Evolutionary conservation across 805 yeast genomes (phyloP).

Genomic region (Kodamaea jinghongensis): DNA sequence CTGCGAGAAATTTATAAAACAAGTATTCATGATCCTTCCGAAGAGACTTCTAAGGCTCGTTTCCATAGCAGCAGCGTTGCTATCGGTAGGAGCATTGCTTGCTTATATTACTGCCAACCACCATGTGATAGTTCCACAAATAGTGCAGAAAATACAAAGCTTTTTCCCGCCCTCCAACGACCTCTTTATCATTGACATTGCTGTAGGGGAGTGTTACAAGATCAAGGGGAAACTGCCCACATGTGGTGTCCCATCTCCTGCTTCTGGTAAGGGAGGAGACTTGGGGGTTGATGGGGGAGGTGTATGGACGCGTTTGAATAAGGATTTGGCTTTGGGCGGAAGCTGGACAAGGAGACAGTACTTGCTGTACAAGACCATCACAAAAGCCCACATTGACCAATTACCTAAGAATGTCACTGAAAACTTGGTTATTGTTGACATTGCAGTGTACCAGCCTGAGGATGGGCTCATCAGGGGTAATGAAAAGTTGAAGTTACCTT

Average conservation of each 20-base stretch:
- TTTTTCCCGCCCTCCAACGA: conserved; percentile 43
- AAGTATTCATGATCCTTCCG: conserved; percentile 1
- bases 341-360: conserved; percentile 44
- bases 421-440: conserved; percentile 35
- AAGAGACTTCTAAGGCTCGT: conserved; percentile 1
- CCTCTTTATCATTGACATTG: conserved; percentile 39
- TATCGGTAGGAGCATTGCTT: neutral
- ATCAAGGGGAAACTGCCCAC: conserved; percentile 18
- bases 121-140: conserved; percentile 37
- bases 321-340: conserved; percentile 45
- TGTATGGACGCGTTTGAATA: conserved; percentile 44
- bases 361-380: conserved; percentile 29
- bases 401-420: conserved; percentile 12
- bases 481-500: conserved; percentile 28
- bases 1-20: too few relatives aligned
- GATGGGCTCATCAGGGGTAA: conserved; percentile 39
- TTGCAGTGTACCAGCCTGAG: conserved; percentile 35
- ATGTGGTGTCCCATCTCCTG: conserved; percentile 28
- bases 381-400: conserved; percentile 3
- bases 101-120: conserved; percentile 32
- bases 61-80: neutral
- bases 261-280: conserved; percentile 17
- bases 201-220: conserved; percentile 33
- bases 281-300: conserved; percentile 21
- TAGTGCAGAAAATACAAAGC: conserved; percentile 10